These are phyloP conservation scores for Debaryomyces subglobosus DNA, from an alignment of 1,139 yeast species.

Conservation along the genomic window DNA sequence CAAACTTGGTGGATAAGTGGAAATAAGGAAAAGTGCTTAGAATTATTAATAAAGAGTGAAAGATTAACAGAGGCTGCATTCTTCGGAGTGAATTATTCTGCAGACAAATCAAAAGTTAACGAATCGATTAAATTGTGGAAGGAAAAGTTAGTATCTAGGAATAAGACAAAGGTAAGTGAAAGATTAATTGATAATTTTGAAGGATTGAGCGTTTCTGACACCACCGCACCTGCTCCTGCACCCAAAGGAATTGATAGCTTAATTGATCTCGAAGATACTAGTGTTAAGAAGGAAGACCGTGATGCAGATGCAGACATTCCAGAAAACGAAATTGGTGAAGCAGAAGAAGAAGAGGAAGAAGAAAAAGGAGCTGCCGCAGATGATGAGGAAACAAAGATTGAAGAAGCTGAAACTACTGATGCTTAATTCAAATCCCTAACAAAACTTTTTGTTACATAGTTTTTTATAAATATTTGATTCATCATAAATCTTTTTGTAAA, in stretches of 20 bases:
- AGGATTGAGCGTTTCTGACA: slow-evolving; percentile 22
- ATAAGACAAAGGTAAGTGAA: slow-evolving; percentile 62
- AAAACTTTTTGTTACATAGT: slow-evolving; percentile 6
- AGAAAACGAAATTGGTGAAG: slow-evolving; percentile 13
- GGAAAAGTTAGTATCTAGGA: slow-evolving; percentile 48
- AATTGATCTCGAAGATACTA: slow-evolving; percentile 35
- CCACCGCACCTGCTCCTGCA: slow-evolving; percentile 7
- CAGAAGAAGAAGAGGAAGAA: slow-evolving; percentile 15
- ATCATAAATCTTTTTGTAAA: slow-evolving; percentile 2
- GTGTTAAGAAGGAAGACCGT: slow-evolving; percentile 17
- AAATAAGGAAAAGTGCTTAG: slow-evolving; percentile 64
- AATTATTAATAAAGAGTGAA: slow-evolving; percentile 67
- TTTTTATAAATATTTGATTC: slow-evolving; percentile 7
- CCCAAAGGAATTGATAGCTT: slow-evolving; percentile 24
- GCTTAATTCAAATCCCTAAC: slow-evolving; percentile 5
- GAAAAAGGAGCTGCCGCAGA: slow-evolving; percentile 18
- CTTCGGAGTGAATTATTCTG: slow-evolving; percentile 75
- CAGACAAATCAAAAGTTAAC: slow-evolving; percentile 42
- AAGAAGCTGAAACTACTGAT: slow-evolving; percentile 17
- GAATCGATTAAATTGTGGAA: slow-evolving; percentile 70
- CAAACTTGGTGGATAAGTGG: slow-evolving; percentile 90
- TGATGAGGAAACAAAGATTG: slow-evolving; percentile 18
- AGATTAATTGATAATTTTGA: slow-evolving; percentile 51
- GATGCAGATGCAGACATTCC: slow-evolving; percentile 4
- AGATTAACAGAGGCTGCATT: slow-evolving; percentile 85